Conservation (phyloP, 1,139 yeast species). For the Spencermartinsiella ligniputridi region DNA sequence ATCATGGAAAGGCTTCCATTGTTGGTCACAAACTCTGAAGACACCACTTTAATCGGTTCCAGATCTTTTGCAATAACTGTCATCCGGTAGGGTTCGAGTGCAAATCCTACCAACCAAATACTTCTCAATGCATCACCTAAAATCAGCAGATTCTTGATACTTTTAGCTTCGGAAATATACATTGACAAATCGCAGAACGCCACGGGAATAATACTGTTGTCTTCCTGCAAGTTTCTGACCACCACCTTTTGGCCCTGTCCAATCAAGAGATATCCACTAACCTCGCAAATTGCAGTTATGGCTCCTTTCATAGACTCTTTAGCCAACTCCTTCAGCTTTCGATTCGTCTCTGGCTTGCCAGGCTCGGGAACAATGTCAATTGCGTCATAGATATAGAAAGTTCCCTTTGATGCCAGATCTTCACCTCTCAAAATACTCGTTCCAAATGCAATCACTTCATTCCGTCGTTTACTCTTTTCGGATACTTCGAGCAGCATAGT, state of each 20-base stretch:
- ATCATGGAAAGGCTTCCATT: conserved; percentile 65
- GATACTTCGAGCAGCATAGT: conserved; percentile 55
- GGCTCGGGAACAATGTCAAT: conserved; percentile 90
- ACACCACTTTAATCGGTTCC: conserved; percentile 52
- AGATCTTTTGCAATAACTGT: conserved; percentile 73
- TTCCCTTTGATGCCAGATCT: conserved; percentile 77
- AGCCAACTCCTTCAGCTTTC: conserved; percentile 69
- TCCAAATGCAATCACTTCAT: conserved; percentile 74
- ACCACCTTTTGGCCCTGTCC: conserved; percentile 83
- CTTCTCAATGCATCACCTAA: conserved; percentile 82
- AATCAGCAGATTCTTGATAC: conserved; percentile 72
- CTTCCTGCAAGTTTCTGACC: conserved; percentile 78
- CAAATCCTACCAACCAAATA: conserved; percentile 82
- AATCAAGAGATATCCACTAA: conserved; percentile 78
- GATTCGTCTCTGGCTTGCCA: conserved; percentile 78
- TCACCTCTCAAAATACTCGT: conserved; percentile 76
- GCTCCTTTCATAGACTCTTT: conserved; percentile 83
- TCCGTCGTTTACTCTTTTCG: conserved; percentile 49
- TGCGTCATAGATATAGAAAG: conserved; percentile 68
- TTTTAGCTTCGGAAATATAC: conserved; percentile 72
- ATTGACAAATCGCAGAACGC: conserved; percentile 87
- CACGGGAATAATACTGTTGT: conserved; percentile 79
- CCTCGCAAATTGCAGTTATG: conserved; percentile 70
- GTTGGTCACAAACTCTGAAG: conserved; percentile 67
- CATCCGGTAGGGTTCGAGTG: conserved; percentile 89